Evolutionary conservation across 2,329 filamentous ascomycete species (phyloP), one percentile per base, ranked within the genome.

Genomic region (Monilinia fructigena): DNA sequence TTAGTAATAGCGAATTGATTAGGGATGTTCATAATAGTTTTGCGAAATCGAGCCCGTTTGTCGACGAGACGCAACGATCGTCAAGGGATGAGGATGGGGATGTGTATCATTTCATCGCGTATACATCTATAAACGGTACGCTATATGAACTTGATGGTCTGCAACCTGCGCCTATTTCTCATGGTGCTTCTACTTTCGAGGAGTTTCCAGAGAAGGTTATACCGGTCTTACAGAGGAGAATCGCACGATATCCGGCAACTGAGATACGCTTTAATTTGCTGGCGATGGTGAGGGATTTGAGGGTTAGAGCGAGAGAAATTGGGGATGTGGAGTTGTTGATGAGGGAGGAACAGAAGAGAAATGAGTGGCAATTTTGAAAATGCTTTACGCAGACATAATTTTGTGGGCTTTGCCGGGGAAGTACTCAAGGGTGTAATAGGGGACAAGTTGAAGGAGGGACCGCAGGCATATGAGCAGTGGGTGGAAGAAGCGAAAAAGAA

Each of bases 261-360:
- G 95, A 99, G 82, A 97, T 98, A 69, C 85, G 93, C 55, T 99
- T 99, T 82, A 99, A 99, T 78, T 83, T 99, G 64, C 86, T 99
- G 76, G 95, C 94, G 55, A 93, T 97, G 85, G 91, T 94, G 72
- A 84, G 89, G 70, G 95, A 99, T 79, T 81, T 93, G 76, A 84
- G 95, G 54, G 81, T 90, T 55, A 83, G 86, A 59, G 94, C 94
- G 42, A 82, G 84, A 66, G 91, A 96, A 77, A 86, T 95, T 70
- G 93, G 93, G 55, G 95, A 99, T 79, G 76, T 80, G 54, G 93
- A 97, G 75, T 82, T 88, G 78, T 79, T 98, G 71, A 87, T 86
- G 71, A 82, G 89, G 64, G 93, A 98, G 82, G 86, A 94, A 80
- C 83, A 85, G 75, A 97, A 96, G 85, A 84, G 95, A 63, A 83